A percentile compares a stretch with the other conserved stretches of the same genome.
phyloP scores from a whole-genome alignment of 441 rosid species.

The Macaranga tanarius region DNA sequence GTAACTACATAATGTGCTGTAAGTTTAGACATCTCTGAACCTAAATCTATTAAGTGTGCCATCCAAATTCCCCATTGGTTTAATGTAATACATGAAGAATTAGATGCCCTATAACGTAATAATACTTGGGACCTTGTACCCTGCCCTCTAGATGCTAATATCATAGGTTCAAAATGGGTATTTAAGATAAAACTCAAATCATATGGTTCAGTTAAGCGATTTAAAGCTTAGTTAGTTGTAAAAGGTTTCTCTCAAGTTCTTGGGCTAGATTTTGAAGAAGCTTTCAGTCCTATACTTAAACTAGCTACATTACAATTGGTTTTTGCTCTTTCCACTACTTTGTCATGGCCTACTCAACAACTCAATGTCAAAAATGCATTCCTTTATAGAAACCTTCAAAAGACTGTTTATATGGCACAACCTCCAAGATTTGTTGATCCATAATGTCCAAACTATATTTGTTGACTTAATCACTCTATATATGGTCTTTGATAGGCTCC shows the following conservation, averaged over 20 bases:
- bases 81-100: neutral
- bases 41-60: neutral
- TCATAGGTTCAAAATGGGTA: constrained; percentile 73
- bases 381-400: neutral
- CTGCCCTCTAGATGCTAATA: constrained; percentile 9
- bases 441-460: neutral
- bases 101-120: neutral
- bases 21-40: neutral
- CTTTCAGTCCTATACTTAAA: neutral
- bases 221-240: neutral
- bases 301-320: neutral
- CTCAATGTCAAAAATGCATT: neutral
- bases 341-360: neutral
- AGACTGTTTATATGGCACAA: too few relatives aligned
- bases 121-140: neutral
- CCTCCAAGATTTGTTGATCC: neutral
- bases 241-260: neutral
- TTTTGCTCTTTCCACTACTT: neutral
- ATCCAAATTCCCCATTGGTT: neutral
- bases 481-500: neutral
- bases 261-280: neutral
- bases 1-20: too few relatives aligned
- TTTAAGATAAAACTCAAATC: constrained; percentile 33
- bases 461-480: neutral
- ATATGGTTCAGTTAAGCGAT: neutral